A percentile compares a stretch with the other conserved stretches of the same genome.
Conservation (phyloP, 2,329 filamentous ascomycete genomes). For the Aspergillus sp. region DNA sequence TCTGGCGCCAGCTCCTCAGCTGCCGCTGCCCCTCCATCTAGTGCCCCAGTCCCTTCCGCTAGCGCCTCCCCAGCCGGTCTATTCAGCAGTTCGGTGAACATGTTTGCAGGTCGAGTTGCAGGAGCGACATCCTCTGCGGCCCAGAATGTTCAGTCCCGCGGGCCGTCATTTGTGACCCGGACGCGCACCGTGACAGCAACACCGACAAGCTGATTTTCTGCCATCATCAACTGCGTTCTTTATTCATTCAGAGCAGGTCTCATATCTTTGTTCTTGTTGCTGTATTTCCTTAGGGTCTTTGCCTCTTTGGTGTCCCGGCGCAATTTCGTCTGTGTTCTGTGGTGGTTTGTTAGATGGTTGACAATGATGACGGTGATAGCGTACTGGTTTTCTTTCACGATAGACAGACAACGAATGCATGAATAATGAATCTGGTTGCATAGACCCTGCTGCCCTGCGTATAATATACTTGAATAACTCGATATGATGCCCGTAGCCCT, state of each 20-base stretch:
- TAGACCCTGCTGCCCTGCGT: too few relatives aligned
- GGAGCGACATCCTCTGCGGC: conserved; percentile 4
- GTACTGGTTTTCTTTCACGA: not conserved
- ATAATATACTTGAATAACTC: too few relatives aligned
- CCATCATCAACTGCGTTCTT: not conserved
- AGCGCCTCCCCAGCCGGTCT: not conserved
- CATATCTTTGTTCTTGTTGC: too few relatives aligned
- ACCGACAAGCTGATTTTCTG: conserved; percentile 4
- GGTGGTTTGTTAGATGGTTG: not conserved
- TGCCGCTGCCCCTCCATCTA: not conserved
- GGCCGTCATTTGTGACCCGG: conserved; percentile 21
- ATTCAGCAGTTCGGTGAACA: not conserved
- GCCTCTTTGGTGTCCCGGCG: not conserved
- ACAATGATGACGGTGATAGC: too few relatives aligned
- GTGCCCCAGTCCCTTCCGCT: not conserved
- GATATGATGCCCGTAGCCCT: too few relatives aligned
- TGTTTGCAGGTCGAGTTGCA: not conserved
- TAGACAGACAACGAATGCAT: not conserved
- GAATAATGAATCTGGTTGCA: too few relatives aligned
- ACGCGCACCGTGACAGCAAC: conserved; percentile 9
- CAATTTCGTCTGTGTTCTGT: not conserved
- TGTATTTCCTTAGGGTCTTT: too few relatives aligned
- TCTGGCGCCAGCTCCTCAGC: not conserved
- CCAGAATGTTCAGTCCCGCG: not conserved
- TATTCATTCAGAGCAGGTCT: too few relatives aligned